phyloP scores from a whole-genome alignment of 202 grass and related monocot genomes.

The Panicum hallii region DNA sequence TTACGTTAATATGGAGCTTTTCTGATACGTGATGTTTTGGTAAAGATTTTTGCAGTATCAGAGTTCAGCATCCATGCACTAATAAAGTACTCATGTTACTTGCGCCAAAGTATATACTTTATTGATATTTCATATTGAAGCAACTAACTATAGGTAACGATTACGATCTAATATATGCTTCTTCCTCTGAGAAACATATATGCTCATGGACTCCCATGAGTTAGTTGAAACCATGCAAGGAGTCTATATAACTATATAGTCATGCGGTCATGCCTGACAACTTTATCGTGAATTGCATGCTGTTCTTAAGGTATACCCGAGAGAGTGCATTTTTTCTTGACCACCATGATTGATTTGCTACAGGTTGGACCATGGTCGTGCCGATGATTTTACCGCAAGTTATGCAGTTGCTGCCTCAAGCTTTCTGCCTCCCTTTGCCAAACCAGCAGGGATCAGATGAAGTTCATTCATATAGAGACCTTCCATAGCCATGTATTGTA shows the following conservation, averaged over 20 bases:
- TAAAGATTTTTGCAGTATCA: not conserved
- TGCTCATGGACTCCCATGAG: conserved; percentile 36
- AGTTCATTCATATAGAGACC: not conserved
- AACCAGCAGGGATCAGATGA: conserved; percentile 14
- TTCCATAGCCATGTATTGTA: conserved; percentile 29
- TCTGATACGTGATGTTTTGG: not conserved
- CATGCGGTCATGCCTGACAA: conserved; percentile 31
- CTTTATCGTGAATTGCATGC: conserved; percentile 43
- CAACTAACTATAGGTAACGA: not conserved
- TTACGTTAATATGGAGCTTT: not conserved
- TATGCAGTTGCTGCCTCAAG: conserved; percentile 80
- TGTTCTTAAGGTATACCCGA: not conserved
- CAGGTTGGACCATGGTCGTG: conserved; percentile 53
- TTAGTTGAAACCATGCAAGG: conserved; percentile 52
- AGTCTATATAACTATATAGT: not conserved
- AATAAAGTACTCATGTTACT: not conserved
- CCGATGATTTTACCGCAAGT: conserved; percentile 69
- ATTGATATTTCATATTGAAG: conserved; percentile 9
- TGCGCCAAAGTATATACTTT: not conserved
- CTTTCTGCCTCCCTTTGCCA: conserved; percentile 59
- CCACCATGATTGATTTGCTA: not conserved
- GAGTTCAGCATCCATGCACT: not conserved
- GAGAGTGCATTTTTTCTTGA: not conserved
- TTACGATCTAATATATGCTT: conserved; percentile 16
- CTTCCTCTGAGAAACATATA: conserved; percentile 40